Percentiles rank a stretch among this genome's conserved stretches.
These are phyloP conservation scores for Aphanomyces astaci DNA, from an alignment of 352 stramenopile species.

Conservation along the genomic window DNA sequence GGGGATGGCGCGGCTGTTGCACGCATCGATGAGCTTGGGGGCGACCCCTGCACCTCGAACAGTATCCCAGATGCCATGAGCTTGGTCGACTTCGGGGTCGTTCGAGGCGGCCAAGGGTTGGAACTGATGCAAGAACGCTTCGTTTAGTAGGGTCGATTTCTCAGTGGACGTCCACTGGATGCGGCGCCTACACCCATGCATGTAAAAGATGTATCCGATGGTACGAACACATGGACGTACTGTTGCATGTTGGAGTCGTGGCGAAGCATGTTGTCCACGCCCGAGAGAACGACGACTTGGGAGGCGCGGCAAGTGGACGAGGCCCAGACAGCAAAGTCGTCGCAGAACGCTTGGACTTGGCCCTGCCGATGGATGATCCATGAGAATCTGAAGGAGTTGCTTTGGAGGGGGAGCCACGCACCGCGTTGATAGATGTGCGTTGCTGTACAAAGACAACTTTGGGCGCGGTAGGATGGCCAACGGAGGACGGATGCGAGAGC, in stretches of 20 bases:
- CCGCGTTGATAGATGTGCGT: constrained; percentile 42
- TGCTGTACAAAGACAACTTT: constrained; percentile 74
- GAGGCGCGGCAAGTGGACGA: constrained; percentile 33
- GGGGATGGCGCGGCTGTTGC: constrained; percentile 30
- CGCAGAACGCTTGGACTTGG: constrained; percentile 38
- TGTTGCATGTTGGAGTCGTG: constrained; percentile 67
- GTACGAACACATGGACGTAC: constrained; percentile 24
- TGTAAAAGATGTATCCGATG: not conserved
- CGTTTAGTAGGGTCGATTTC: constrained; percentile 26
- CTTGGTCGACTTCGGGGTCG: constrained; percentile 21
- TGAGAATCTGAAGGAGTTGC: not conserved
- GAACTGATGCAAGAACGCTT: constrained; percentile 36
- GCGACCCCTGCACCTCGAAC: constrained; percentile 55
- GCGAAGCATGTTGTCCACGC: constrained; percentile 73
- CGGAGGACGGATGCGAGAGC: not conserved
- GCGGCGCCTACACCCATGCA: not conserved
- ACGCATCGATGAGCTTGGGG: constrained; percentile 40
- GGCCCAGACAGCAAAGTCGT: constrained; percentile 55
- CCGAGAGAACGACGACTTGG: constrained; percentile 47
- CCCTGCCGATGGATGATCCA: constrained; percentile 33
- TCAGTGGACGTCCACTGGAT: constrained; percentile 3
- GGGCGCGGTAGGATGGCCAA: constrained; percentile 22
- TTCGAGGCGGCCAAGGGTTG: constrained; percentile 20
- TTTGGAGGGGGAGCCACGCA: constrained; percentile 19
- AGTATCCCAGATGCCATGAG: constrained; percentile 32